These are phyloP conservation scores for Rhodomyrtus psidioides DNA, from an alignment of 441 rosid genomes.

Conservation along the genomic window DNA sequence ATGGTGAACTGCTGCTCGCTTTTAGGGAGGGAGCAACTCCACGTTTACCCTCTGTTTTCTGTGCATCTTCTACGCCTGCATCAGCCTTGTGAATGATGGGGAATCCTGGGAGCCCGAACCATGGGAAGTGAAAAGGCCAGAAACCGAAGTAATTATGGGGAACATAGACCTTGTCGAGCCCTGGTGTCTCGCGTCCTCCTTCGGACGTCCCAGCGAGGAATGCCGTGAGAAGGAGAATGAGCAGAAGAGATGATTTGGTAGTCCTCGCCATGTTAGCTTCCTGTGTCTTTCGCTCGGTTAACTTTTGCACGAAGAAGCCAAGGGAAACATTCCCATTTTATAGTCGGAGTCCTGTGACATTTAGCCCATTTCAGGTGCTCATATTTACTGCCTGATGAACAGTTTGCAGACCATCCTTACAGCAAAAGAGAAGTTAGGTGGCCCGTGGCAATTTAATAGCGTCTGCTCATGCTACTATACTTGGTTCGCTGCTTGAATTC, in stretches of 20 bases:
- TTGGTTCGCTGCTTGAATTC: background rate
- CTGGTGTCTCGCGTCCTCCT: constrained; percentile 10
- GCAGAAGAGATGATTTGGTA: background rate
- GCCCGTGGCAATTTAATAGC: background rate
- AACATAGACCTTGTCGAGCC: background rate
- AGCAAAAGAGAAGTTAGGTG: background rate
- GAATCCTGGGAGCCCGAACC: background rate
- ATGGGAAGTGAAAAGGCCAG: background rate
- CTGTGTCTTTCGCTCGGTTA: background rate
- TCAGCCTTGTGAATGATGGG: constrained; percentile 24
- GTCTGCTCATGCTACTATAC: background rate
- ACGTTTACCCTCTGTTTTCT: background rate
- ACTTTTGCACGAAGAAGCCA: background rate
- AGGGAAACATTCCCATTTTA: background rate
- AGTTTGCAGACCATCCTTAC: background rate
- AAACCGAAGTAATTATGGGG: background rate
- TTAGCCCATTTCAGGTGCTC: background rate
- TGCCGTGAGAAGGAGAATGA: background rate
- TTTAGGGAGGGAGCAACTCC: background rate
- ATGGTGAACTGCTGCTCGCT: background rate
- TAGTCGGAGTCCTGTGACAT: background rate
- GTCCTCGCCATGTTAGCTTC: background rate
- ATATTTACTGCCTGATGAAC: background rate
- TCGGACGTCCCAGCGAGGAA: background rate
- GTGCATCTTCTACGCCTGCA: background rate